Evolutionary conservation across 306 rosid species (phyloP).

Genomic region (Astragalus membranaceus): DNA sequence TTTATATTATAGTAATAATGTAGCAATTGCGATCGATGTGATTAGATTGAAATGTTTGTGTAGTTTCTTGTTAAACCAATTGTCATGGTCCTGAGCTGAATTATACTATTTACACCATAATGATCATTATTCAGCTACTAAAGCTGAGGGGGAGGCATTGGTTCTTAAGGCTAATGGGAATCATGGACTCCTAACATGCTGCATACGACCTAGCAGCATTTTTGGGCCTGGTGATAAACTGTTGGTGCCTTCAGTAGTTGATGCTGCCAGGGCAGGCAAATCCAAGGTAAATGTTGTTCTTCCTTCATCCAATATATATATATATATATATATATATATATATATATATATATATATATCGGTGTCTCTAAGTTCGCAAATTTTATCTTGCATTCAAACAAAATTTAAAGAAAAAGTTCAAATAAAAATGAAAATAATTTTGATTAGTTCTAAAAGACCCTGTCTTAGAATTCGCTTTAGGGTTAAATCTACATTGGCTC

Average conservation of each 20-base stretch:
- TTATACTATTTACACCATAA: conserved; percentile 58
- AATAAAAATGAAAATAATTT: too few species aligned
- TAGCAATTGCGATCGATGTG: not conserved
- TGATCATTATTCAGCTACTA: conserved; percentile 89
- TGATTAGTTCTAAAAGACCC: too few species aligned
- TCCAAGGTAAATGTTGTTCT: conserved; percentile 56
- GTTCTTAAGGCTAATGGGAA: conserved; percentile 74
- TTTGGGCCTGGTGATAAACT: conserved; percentile 94
- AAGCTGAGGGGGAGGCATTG: conserved; percentile 82
- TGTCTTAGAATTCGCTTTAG: too few species aligned
- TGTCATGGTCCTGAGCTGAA: conserved; percentile 4
- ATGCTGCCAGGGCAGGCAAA: conserved; percentile 81
- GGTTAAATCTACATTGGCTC: too few species aligned
- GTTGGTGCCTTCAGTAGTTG: conserved; percentile 71
- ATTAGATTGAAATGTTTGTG: not conserved
- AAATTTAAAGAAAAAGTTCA: not conserved
- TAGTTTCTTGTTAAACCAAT: not conserved
- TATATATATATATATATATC: too few species aligned
- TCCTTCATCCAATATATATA: not conserved
- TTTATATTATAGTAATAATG: not conserved
- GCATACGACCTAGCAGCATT: conserved; percentile 93
- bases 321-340: too few species aligned
- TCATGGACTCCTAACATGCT: conserved; percentile 78
- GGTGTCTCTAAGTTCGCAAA: too few species aligned
- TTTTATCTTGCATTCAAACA: not conserved